Conservation (phyloP, 305 asterid species). For the Fraxinus sp. region DNA sequence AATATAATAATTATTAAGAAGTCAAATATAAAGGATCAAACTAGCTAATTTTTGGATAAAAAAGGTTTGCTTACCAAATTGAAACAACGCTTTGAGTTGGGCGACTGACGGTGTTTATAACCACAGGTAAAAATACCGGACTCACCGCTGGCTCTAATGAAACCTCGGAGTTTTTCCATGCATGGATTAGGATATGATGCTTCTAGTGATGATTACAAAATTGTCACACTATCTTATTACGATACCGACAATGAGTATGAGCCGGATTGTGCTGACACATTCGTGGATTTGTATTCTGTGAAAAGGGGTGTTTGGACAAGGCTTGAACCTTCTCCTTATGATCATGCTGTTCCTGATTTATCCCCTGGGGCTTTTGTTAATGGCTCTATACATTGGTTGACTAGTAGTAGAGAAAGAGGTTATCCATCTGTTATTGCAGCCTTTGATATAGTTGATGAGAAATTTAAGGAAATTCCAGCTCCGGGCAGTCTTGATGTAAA, state of each 20-base stretch:
- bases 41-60: no score
- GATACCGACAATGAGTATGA: conserved; percentile 27
- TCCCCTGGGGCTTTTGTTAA: conserved; percentile 39
- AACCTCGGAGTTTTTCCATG: conserved; percentile 21
- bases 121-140: conserved; percentile 26
- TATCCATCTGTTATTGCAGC: conserved; percentile 34
- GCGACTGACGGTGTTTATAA: not conserved
- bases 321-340: conserved; percentile 38
- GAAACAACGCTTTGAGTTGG: not conserved
- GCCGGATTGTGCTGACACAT: conserved; percentile 33
- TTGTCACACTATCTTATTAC: conserved; percentile 41
- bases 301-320: conserved; percentile 44
- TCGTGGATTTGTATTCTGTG: conserved; percentile 45
- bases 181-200: conserved; percentile 51
- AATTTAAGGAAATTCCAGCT: conserved; percentile 32
- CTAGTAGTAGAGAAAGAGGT: conserved; percentile 14
- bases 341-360: conserved; percentile 33
- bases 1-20: no score
- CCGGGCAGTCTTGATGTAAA: conserved; percentile 25
- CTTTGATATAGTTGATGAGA: conserved; percentile 30
- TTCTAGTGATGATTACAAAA: conserved; percentile 45
- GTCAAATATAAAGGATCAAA: no score
- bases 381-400: conserved; percentile 56
- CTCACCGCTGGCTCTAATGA: conserved; percentile 24
- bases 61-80: not conserved